phyloP scores from a whole-genome alignment of 2,329 filamentous ascomycete species.

The Hortaea werneckii region DNA sequence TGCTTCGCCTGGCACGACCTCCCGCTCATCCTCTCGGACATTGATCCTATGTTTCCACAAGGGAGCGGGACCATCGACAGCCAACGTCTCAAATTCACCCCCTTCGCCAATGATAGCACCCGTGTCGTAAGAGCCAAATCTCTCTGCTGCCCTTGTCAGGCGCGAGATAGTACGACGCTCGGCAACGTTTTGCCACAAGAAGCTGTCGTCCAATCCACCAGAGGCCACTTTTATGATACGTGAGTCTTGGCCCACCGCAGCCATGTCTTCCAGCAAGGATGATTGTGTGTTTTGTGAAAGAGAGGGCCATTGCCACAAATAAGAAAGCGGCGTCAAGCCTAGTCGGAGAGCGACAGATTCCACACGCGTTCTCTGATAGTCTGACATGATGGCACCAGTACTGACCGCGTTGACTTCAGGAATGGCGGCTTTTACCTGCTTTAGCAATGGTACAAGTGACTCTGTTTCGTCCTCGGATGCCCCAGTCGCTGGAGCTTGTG shows the following conservation, averaged over 20 bases:
- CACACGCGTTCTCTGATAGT: constrained; percentile 91
- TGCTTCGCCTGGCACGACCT: constrained; percentile 56
- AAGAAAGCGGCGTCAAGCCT: constrained; percentile 73
- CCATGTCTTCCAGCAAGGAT: constrained; percentile 71
- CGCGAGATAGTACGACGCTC: constrained; percentile 37
- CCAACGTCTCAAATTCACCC: constrained; percentile 91
- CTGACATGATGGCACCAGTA: constrained; percentile 85
- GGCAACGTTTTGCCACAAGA: constrained; percentile 73
- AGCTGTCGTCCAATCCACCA: constrained; percentile 69
- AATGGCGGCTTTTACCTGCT: constrained; percentile 53
- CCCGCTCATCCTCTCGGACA: constrained; percentile 45
- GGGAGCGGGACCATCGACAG: constrained; percentile 63
- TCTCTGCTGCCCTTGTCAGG: constrained; percentile 46
- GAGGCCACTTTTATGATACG: constrained; percentile 91
- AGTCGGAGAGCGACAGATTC: constrained; percentile 82
- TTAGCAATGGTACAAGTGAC: constrained; percentile 68
- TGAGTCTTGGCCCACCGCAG: constrained; percentile 65
- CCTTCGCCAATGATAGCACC: constrained; percentile 82
- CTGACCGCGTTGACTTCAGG: constrained; percentile 78
- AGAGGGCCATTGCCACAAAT: constrained; percentile 81
- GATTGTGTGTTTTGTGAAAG: constrained; percentile 47
- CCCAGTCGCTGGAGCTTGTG: constrained; percentile 17
- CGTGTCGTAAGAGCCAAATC: constrained; percentile 55
- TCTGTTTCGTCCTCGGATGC: constrained; percentile 67
- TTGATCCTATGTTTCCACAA: constrained; percentile 65